Conservation (phyloP, 805 yeast genomes). For the Candida patagonica region DNA sequence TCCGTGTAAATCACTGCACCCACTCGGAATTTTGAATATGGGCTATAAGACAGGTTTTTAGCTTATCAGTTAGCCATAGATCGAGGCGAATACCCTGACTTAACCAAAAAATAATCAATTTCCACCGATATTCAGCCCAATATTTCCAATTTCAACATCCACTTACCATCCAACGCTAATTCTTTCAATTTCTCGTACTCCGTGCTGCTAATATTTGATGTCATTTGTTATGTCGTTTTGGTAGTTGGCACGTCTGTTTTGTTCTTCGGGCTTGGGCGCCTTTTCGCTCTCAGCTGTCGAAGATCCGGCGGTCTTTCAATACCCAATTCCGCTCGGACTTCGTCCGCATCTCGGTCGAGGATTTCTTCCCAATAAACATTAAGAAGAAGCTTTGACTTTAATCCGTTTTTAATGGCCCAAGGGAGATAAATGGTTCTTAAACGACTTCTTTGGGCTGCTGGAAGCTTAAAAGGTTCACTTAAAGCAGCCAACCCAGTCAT, state of each 20-base stretch:
- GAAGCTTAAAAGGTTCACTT: constrained; percentile 78
- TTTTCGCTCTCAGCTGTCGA: constrained; percentile 45
- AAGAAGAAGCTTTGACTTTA: constrained; percentile 63
- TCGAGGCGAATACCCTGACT: background rate
- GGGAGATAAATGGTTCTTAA: constrained; percentile 68
- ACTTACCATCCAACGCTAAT: constrained; percentile 3
- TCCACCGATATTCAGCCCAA: too few relatives aligned
- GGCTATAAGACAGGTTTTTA: constrained; percentile 48
- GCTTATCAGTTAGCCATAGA: constrained; percentile 26
- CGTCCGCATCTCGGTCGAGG: constrained; percentile 61
- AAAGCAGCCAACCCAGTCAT: constrained; percentile 91
- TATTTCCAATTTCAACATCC: too few relatives aligned
- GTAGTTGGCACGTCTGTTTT: background rate
- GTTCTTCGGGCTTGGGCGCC: constrained; percentile 1
- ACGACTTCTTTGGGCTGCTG: constrained; percentile 50
- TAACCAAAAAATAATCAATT: background rate
- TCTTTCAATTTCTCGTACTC: background rate
- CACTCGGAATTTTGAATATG: constrained; percentile 73
- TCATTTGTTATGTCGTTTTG: too few relatives aligned
- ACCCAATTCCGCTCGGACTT: constrained; percentile 61
- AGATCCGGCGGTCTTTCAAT: constrained; percentile 74
- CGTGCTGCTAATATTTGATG: too few relatives aligned
- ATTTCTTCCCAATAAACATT: constrained; percentile 89
- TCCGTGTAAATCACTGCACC: constrained; percentile 65
- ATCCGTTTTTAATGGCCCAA: constrained; percentile 75